Evolutionary conservation across 2,329 filamentous ascomycete species (phyloP), one percentile per base, ranked within the genome.

Genomic region (Blumeria graminis): DNA sequence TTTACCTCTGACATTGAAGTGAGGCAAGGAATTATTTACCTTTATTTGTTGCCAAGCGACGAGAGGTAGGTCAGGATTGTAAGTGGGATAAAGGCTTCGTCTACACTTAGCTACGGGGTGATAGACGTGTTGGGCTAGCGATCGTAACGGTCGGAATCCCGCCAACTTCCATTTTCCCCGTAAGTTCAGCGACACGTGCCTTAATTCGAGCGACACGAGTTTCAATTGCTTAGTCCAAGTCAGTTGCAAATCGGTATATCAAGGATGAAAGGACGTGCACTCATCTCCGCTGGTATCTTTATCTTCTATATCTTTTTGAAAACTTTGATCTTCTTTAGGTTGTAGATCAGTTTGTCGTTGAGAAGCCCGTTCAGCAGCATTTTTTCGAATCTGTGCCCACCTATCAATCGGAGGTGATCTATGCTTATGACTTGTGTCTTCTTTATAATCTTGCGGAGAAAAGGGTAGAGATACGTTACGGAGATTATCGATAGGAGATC

Each of bases 161-260:
- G 22, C 22, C 22, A 28, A 28, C 22, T 28, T 28, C 22, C 22
- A 28, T 28, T 28, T 28, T 28, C 10, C 39, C 84, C 1, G 92
- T 98, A 63, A 98, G 71, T 68, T 95, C 88, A 55, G 92, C 92
- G 58, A 98, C 92, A 60, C 92, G 83, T 58, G 92, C 92, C 72
- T 95, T 96, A 76, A 98, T 98, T 60, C 92, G 85, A 53, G 92
- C 92, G 58, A 96, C 92, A 62, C 92, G 86, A 53, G 88, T 89
- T 69, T 98, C 92, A 65, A 96, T 96, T 38, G 89, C 87, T 93
- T 62, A n/a, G 53, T 32, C 56, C 6, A 55, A 33, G 59, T 70
- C 62, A 70, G 66, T 56, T 38, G 35, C 14, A 28, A 35, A 32
- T 32, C 14, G 56, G 34, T 50, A 46, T 36, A 3, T 56, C 11